Evolutionary conservation across 331 rosid genomes (phyloP).

Genomic region (Quercus phellos): DNA sequence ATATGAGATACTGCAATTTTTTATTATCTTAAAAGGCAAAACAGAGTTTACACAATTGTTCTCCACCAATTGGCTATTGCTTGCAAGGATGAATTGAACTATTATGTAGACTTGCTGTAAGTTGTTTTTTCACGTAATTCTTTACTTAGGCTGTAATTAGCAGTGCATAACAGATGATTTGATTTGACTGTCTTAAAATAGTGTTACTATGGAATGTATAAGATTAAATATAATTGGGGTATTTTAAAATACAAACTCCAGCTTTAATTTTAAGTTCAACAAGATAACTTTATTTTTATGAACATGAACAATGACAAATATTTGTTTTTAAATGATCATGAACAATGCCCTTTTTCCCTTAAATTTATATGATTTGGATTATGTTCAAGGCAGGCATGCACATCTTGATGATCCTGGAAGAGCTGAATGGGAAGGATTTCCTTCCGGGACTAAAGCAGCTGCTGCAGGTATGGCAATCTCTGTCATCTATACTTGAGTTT

Average conservation of each 20-base stretch:
- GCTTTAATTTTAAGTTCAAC: neutral
- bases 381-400: constrained; percentile 56
- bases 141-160: neutral
- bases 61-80: neutral
- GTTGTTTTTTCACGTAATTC: neutral
- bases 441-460: constrained; percentile 84
- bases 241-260: too few relatives aligned
- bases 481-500: neutral
- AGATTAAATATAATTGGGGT: neutral
- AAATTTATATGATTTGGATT: neutral
- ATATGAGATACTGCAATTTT: neutral
- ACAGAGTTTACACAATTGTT: neutral
- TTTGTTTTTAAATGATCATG: neutral
- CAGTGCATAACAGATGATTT: neutral
- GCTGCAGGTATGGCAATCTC: constrained; percentile 71
- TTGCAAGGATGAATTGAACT: neutral
- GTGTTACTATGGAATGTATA: neutral
- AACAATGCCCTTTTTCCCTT: neutral
- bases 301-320: too few relatives aligned
- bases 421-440: constrained; percentile 94
- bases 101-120: neutral
- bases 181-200: neutral
- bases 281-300: neutral
- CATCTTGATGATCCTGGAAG: constrained; percentile 98
- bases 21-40: neutral